A percentile compares a stretch with the other conserved stretches of the same genome.
Conservation (phyloP, 495 filamentous ascomycete genomes). For the Annulohypoxylon nitens region DNA sequence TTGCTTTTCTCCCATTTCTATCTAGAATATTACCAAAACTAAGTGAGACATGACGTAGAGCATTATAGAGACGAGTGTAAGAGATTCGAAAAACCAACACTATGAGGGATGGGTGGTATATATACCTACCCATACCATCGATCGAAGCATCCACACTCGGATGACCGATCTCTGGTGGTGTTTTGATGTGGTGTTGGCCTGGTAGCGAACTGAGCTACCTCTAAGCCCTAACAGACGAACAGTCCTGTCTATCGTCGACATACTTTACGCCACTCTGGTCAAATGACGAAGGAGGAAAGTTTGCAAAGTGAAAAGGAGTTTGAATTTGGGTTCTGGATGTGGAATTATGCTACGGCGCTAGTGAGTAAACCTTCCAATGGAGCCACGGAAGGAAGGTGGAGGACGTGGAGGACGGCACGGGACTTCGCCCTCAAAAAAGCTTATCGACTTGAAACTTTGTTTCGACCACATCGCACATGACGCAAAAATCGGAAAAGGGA, state of each 20-base stretch:
- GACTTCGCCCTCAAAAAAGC: not conserved
- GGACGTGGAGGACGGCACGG: not conserved
- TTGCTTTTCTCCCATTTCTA: too few species aligned
- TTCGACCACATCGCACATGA: not conserved
- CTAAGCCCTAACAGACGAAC: not conserved
- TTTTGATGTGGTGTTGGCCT: not conserved
- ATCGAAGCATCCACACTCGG: not conserved
- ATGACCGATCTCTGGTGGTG: not conserved
- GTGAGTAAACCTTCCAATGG: not conserved
- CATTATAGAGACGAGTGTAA: too few species aligned
- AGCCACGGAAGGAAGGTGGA: not conserved
- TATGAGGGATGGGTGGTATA: not conserved
- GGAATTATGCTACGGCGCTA: conserved; percentile 4
- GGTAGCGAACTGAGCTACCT: not conserved
- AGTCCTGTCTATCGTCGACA: not conserved
- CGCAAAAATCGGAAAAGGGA: not conserved
- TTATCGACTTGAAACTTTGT: not conserved
- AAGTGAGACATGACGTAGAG: too few species aligned
- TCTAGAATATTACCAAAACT: too few species aligned
- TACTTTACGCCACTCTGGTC: not conserved
- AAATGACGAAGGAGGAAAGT: not conserved
- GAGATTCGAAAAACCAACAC: not conserved
- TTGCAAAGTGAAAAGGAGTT: not conserved
- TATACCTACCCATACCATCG: too few species aligned
- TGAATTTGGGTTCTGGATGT: not conserved